A percentile compares a stretch with the other conserved stretches of the same genome.
phyloP scores from a whole-genome alignment of 768 basidiomycete species.

The Cyathus striatus region DNA sequence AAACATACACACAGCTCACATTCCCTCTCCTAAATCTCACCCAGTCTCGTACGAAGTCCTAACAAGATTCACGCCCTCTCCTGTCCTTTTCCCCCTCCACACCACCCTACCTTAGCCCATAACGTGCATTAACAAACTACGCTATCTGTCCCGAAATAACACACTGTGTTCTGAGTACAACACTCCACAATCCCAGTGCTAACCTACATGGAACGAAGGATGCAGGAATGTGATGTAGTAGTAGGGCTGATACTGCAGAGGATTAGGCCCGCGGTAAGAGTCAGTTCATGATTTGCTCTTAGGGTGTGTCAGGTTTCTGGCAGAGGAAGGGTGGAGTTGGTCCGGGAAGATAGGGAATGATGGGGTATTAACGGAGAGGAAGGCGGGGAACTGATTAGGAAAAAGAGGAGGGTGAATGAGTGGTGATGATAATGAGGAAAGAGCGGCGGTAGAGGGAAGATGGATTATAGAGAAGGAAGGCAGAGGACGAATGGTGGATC shows the following conservation, averaged over 20 bases:
- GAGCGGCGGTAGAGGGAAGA: too few relatives aligned
- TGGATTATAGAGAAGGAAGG: too few relatives aligned
- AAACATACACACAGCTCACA: too few relatives aligned
- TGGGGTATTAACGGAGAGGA: too few relatives aligned
- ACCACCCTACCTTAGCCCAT: slow-evolving; percentile 2
- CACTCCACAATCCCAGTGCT: slow-evolving; percentile 22
- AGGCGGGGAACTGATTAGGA: too few relatives aligned
- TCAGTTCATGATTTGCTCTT: slow-evolving; percentile 45
- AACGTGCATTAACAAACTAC: slow-evolving; percentile 7
- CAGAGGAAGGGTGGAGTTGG: too few relatives aligned
- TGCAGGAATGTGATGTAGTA: slow-evolving; percentile 18
- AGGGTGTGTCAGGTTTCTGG: slow-evolving; percentile 4
- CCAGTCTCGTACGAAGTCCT: slow-evolving; percentile 8
- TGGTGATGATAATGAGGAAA: too few relatives aligned
- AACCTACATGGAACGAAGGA: slow-evolving; percentile 20
- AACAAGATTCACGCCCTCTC: slow-evolving; percentile 11
- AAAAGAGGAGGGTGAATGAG: too few relatives aligned
- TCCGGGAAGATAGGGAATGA: too few relatives aligned
- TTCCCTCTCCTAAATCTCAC: too few relatives aligned
- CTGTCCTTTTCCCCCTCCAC: slow-evolving; percentile 7
- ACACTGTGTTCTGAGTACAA: slow-evolving; percentile 8
- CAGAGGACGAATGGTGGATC: too few relatives aligned
- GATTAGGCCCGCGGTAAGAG: slow-evolving; percentile 33
- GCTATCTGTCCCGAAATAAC: slow-evolving; percentile 20
- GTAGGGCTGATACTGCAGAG: slow-evolving; percentile 15